These are phyloP conservation scores for Aspergillus thermomutatus DNA, from an alignment of 2,329 filamentous ascomycete genomes.

Conservation along the genomic window DNA sequence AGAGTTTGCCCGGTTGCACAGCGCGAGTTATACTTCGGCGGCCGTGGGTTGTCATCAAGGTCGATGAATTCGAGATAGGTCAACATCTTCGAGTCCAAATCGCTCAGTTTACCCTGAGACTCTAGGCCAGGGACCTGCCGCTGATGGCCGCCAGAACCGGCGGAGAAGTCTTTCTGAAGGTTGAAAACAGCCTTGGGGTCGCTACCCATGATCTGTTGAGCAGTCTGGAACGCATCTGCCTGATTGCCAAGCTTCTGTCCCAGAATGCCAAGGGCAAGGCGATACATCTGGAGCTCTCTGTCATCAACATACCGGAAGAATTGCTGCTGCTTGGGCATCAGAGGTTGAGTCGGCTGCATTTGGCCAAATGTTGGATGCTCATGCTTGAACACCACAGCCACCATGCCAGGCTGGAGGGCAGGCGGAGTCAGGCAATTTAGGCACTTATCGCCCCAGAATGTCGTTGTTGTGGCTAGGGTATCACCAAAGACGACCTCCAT, in stretches of 20 bases:
- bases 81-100: constrained; percentile 67
- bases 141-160: constrained; percentile 44
- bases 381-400: constrained; percentile 67
- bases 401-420: constrained; percentile 62
- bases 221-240: constrained; percentile 47
- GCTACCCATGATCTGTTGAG: constrained; percentile 47
- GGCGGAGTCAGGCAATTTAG: constrained; percentile 76
- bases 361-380: constrained; percentile 48
- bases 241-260: constrained; percentile 47
- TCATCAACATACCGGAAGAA: constrained; percentile 67
- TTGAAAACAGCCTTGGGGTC: constrained; percentile 48
- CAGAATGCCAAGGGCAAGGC: constrained; percentile 42
- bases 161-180: constrained; percentile 40
- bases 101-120: constrained; percentile 41
- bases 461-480: constrained; percentile 65
- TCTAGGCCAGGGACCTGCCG: constrained; percentile 44
- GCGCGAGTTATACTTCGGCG: constrained; percentile 64
- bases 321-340: constrained; percentile 48
- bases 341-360: constrained; percentile 40
- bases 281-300: constrained; percentile 47
- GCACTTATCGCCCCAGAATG: constrained; percentile 76
- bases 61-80: constrained; percentile 76
- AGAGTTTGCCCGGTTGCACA: constrained; percentile 71
- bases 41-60: constrained; percentile 67
- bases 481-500: constrained; percentile 85